Evolutionary conservation across 1,284 basidiomycete genomes (phyloP).

Genomic region (Phlebopus sp.): DNA sequence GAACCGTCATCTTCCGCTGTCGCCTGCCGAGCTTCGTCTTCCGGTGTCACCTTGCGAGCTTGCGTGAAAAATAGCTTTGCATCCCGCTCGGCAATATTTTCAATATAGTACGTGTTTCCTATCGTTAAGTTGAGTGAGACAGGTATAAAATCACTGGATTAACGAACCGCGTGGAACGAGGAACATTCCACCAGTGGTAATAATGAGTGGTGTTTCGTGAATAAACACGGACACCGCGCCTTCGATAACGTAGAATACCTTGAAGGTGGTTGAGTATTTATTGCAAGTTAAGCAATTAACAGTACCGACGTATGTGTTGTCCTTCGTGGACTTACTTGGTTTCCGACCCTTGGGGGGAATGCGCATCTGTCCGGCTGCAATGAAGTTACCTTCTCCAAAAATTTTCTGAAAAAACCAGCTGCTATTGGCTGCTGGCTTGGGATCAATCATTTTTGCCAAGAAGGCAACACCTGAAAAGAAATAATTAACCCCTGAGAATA

Average conservation of each 20-base stretch:
- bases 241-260: slow-evolving; percentile 88
- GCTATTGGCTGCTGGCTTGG: slow-evolving; percentile 55
- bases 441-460: slow-evolving; percentile 62
- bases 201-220: slow-evolving; percentile 73
- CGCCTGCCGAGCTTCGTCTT: slow-evolving; percentile 20
- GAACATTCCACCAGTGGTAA: slow-evolving; percentile 85
- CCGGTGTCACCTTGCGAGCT: slow-evolving; percentile 64
- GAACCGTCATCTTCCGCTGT: slow-evolving; percentile 15
- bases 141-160: neutral
- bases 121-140: slow-evolving; percentile 5
- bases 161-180: slow-evolving; percentile 82
- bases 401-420: slow-evolving; percentile 90
- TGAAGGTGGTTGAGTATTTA: slow-evolving; percentile 3
- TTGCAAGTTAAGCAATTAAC: neutral
- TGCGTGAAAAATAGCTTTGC: slow-evolving; percentile 92
- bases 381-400: slow-evolving; percentile 90
- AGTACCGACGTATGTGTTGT: slow-evolving; percentile 88
- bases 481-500: slow-evolving; percentile 4
- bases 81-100: slow-evolving; percentile 81
- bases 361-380: slow-evolving; percentile 85
- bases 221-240: slow-evolving; percentile 87
- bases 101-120: slow-evolving; percentile 91
- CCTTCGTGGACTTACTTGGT: slow-evolving; percentile 85
- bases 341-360: slow-evolving; percentile 80
- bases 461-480: slow-evolving; percentile 64